phyloP scores from a whole-genome alignment of 768 basidiomycete species.

The Tylopilus intermedius region DNA sequence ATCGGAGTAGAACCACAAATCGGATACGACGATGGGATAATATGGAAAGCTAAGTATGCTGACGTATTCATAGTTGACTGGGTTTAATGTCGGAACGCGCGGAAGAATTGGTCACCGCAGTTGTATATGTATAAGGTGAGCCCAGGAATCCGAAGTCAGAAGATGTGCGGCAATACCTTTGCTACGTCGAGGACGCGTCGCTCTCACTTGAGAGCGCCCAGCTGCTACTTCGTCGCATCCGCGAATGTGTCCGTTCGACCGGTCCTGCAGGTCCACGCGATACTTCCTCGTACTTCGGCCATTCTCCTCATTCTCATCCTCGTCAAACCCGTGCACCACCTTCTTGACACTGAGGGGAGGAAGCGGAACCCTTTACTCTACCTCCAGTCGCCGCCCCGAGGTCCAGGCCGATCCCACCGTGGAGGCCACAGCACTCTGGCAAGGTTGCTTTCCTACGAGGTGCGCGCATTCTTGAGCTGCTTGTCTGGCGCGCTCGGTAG shows the following conservation, averaged over 20 bases:
- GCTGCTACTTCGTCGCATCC: conserved; percentile 75
- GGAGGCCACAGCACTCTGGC: conserved; percentile 75
- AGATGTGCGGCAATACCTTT: conserved; percentile 33
- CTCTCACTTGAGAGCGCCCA: conserved; percentile 80
- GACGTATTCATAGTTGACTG: conserved; percentile 34
- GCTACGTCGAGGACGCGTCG: conserved; percentile 51
- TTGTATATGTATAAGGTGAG: background rate
- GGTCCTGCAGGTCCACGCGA: conserved; percentile 28
- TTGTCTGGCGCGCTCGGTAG: conserved; percentile 83
- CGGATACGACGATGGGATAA: too few relatives aligned
- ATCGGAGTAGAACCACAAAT: too few relatives aligned
- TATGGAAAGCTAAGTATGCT: conserved; percentile 23
- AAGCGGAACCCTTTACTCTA: conserved; percentile 58
- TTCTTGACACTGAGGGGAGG: conserved; percentile 38
- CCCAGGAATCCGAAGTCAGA: background rate
- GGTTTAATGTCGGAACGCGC: conserved; percentile 42
- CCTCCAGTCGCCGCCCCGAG: conserved; percentile 33
- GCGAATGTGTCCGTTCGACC: conserved; percentile 48
- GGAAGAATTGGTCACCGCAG: conserved; percentile 53
- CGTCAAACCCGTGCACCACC: conserved; percentile 43
- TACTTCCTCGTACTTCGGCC: conserved; percentile 54
- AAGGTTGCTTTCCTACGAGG: conserved; percentile 57
- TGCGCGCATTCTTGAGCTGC: conserved; percentile 57
- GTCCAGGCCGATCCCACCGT: conserved; percentile 53
- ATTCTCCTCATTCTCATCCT: conserved; percentile 56